Percentiles rank a stretch among this genome's conserved stretches.
Conservation (phyloP, 2,329 filamentous ascomycete species). For the Aschersonia sp. region DNA sequence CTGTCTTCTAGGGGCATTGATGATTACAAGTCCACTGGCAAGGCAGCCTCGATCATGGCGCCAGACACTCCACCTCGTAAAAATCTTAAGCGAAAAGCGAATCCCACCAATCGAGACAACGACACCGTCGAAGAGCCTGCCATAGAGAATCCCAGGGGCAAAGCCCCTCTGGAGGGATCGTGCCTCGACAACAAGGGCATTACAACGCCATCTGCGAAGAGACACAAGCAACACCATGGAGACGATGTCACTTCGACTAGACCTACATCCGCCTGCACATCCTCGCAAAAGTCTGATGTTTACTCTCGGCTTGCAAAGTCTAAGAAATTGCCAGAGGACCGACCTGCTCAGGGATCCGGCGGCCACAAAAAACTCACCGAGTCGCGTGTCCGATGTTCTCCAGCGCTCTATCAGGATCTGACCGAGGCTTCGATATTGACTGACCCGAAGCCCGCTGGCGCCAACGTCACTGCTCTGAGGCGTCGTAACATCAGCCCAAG, state of each 20-base stretch:
- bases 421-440: constrained; percentile 27
- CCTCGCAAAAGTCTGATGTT: constrained; percentile 26
- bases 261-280: neutral
- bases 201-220: constrained; percentile 41
- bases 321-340: constrained; percentile 45
- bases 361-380: constrained; percentile 13
- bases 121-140: constrained; percentile 1
- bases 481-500: constrained; percentile 30
- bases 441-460: constrained; percentile 15
- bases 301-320: constrained; percentile 56
- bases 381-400: constrained; percentile 25
- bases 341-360: constrained; percentile 36
- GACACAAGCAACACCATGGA: constrained; percentile 48
- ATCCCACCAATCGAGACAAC: constrained; percentile 17
- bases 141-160: constrained; percentile 12
- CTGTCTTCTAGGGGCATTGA: constrained; percentile 10
- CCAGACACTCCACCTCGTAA: too few relatives aligned
- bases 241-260: constrained; percentile 48
- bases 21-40: neutral
- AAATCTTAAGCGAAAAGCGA: constrained; percentile 17
- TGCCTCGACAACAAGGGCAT: constrained; percentile 2
- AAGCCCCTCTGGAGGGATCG: constrained; percentile 7
- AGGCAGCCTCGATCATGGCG: neutral
- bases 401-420: constrained; percentile 26
- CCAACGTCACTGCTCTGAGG: constrained; percentile 18